Percentiles rank a stretch among this genome's conserved stretches.
phyloP scores from a whole-genome alignment of 352 stramenopile species.

The Phytophthora pluvialis region DNA sequence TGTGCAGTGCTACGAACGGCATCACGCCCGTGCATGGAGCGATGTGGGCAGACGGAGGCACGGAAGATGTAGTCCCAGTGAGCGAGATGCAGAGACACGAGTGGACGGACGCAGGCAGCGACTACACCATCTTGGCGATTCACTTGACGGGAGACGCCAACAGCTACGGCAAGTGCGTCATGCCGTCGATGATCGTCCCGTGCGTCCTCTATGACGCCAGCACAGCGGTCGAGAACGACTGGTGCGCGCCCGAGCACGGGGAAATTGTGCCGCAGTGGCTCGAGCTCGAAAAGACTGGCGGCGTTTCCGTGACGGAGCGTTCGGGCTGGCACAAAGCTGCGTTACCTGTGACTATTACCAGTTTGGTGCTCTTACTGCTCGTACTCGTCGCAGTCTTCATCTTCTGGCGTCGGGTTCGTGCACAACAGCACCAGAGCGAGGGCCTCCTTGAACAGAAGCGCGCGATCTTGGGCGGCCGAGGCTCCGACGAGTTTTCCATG shows the following conservation, averaged over 20 bases:
- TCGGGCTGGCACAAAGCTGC: slow-evolving; percentile 30
- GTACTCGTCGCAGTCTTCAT: slow-evolving; percentile 10
- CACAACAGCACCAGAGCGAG: slow-evolving; percentile 19
- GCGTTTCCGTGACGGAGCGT: slow-evolving; percentile 4
- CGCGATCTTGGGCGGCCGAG: slow-evolving; percentile 26
- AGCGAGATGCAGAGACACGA: slow-evolving; percentile 43
- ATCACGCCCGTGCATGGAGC: slow-evolving; percentile 42
- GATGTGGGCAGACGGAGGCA: slow-evolving; percentile 57
- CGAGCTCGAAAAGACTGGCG: slow-evolving; percentile 29
- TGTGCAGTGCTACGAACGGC: slow-evolving; percentile 37
- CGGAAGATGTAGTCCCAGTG: slow-evolving; percentile 43
- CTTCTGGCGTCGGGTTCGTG: slow-evolving; percentile 22
- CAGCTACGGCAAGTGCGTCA: slow-evolving; percentile 48
- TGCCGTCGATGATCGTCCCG: slow-evolving; percentile 53
- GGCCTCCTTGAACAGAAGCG: slow-evolving; percentile 22
- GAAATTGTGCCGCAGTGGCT: slow-evolving; percentile 51
- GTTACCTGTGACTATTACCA: slow-evolving; percentile 23
- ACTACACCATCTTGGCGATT: slow-evolving; percentile 48
- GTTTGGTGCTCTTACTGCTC: slow-evolving; percentile 23
- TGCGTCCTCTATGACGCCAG: slow-evolving; percentile 38
- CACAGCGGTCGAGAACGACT: slow-evolving; percentile 20
- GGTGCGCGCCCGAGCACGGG: slow-evolving; percentile 40
- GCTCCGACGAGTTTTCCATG: slow-evolving; percentile 31
- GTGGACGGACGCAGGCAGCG: slow-evolving; percentile 29
- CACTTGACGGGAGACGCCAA: slow-evolving; percentile 45